phyloP scores from a whole-genome alignment of 169 alveolate species.

The Plasmodium billcollinsi region DNA sequence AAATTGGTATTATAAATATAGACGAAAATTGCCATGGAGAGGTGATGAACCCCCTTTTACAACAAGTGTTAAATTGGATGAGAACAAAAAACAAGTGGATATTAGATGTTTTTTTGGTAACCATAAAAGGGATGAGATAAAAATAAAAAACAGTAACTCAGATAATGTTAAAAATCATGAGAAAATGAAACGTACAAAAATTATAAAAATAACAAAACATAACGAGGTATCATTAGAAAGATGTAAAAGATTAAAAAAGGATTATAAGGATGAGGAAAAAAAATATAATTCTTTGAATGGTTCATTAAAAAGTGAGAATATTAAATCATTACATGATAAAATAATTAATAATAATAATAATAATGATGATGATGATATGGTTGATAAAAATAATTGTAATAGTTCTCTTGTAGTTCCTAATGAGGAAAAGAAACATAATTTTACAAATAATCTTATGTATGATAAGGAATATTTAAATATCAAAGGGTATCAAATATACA shows the following conservation, averaged over 20 bases:
- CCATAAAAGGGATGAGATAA: background rate
- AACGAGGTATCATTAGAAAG: background rate
- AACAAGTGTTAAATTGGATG: slow-evolving; percentile 39
- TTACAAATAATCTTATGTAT: background rate
- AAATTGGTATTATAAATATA: slow-evolving; percentile 58
- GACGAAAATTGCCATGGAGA: slow-evolving; percentile 74
- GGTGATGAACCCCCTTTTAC: slow-evolving; percentile 69
- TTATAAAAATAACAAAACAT: slow-evolving; percentile 1
- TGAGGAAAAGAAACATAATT: slow-evolving; percentile 8
- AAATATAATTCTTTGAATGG: background rate
- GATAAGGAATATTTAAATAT: slow-evolving; percentile 11
- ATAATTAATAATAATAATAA: background rate
- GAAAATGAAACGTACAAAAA: background rate
- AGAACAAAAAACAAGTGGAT: slow-evolving; percentile 8
- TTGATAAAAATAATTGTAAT: background rate
- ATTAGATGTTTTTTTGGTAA: slow-evolving; percentile 33
- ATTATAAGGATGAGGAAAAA: slow-evolving; percentile 1
- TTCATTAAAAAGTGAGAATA: background rate
- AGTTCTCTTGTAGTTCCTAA: background rate
- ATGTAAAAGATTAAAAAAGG: slow-evolving; percentile 19
- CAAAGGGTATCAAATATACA: slow-evolving; percentile 78
- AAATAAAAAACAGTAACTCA: background rate
- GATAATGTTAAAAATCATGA: background rate
- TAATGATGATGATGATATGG: background rate
- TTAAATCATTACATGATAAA: background rate